These are phyloP conservation scores for Fusarium mexicanum DNA, from an alignment of 2,329 filamentous ascomycete genomes.

Conservation along the genomic window DNA sequence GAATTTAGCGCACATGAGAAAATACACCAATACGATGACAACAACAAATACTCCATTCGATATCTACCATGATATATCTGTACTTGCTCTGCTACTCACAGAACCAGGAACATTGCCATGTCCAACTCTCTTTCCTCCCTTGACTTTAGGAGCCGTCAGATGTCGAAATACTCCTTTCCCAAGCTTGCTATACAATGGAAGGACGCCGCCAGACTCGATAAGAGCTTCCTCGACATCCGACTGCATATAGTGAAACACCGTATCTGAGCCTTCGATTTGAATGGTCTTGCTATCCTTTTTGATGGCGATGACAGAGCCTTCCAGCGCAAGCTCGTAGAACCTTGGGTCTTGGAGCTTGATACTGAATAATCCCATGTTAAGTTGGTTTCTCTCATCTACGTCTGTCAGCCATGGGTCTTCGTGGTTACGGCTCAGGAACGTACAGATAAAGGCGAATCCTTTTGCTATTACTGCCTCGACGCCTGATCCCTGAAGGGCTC, in stretches of 20 bases:
- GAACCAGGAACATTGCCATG: fast-evolving
- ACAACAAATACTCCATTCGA: not conserved
- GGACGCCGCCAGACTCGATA: not conserved
- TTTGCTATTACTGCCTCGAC: slow-evolving; percentile 28
- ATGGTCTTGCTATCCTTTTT: not conserved
- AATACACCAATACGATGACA: not conserved
- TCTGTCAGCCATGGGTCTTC: not conserved
- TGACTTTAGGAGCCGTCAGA: not conserved
- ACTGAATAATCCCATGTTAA: not conserved
- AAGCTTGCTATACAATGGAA: not conserved
- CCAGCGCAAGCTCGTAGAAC: not conserved
- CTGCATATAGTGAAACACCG: not conserved
- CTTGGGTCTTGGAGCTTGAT: not conserved
- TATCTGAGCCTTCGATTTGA: not conserved
- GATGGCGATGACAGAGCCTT: not conserved
- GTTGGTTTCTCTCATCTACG: not conserved
- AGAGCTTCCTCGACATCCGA: not conserved
- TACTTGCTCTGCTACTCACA: fast-evolving
- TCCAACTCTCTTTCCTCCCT: not conserved
- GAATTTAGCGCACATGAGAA: not conserved
- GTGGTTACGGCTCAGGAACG: not conserved
- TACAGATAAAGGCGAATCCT: slow-evolving; percentile 30
- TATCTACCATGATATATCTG: not conserved
- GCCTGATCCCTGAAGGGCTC: slow-evolving; percentile 15
- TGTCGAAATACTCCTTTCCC: not conserved